A percentile compares a stretch with the other conserved stretches of the same genome.
Evolutionary conservation across 495 filamentous ascomycete species (phyloP).

Genomic region (Hyaloscypha hepaticicola): DNA sequence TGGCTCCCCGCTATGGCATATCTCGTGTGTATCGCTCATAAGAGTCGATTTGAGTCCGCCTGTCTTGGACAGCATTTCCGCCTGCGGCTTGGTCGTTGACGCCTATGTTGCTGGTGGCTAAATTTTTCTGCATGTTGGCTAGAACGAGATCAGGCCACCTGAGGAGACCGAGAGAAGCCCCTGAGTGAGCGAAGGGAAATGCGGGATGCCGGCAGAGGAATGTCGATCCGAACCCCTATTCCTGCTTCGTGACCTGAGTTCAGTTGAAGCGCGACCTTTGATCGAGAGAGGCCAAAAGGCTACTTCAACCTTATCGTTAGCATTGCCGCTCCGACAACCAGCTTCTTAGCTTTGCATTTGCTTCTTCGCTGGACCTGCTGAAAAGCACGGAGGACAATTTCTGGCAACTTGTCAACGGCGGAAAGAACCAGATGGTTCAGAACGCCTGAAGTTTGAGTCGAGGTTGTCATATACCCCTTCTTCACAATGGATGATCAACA

Average conservation of each 20-base stretch:
- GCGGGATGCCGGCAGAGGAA: neutral
- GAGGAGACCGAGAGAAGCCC: too few species aligned
- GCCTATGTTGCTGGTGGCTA: conserved; percentile 45
- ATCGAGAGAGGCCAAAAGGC: too few species aligned
- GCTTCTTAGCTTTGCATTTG: neutral
- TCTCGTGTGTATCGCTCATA: conserved; percentile 64
- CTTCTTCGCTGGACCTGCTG: neutral
- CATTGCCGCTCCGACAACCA: neutral
- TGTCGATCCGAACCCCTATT: neutral
- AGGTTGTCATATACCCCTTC: too few species aligned
- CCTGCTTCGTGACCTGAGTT: neutral
- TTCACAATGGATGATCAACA: too few species aligned
- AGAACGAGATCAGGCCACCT: conserved; percentile 68
- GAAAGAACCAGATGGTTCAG: neutral
- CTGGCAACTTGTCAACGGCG: neutral
- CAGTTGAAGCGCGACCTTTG: too few species aligned
- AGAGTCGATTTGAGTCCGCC: conserved; percentile 64
- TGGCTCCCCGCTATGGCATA: too few species aligned
- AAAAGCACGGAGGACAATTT: too few species aligned
- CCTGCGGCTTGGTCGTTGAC: conserved; percentile 72
- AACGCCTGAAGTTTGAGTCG: too few species aligned
- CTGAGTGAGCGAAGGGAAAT: neutral
- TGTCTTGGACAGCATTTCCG: conserved; percentile 61
- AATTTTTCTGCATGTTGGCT: conserved; percentile 48
- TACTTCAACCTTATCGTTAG: too few species aligned